Evolutionary conservation across 2,329 filamentous ascomycete genomes (phyloP), one percentile per base, ranked within the genome.

Genomic region (Botrytis hyacinthi): DNA sequence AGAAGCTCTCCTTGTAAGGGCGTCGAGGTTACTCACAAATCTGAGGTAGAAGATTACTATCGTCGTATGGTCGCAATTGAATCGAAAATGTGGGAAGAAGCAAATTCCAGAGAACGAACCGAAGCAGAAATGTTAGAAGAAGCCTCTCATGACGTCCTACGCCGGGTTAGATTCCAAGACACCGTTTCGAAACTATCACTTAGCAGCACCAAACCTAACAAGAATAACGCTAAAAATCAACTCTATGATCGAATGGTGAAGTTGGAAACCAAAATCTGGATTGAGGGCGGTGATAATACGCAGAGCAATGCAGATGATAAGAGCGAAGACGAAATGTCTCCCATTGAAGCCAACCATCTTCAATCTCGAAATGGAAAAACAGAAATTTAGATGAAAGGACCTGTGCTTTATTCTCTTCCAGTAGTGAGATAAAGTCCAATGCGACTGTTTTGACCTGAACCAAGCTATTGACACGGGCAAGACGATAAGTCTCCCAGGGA

Each of bases 301-400:
- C 16, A 44, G 42, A 10, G 29, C 1, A 8, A 35, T 18, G 8
- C 54, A 5, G 18, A 35, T 59, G 6, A 32, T 18, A 10, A 10
- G 29, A 32, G 7, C 35, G 16, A 32, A 5, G 18, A 5, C 16
- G 16, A 35, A 18, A 54, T 18, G n/a, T 32, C n/a, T 9, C 3
- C 54, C 18, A 22, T 10, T 20, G 7, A 9, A 32, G 7, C 18
- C n/a, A 22, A 10, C 1, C 29, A 59, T 59, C 18, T 9, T 2
- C 54, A 35, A 32, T 22, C 4, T 2, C 8, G 8, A 35, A 35
- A 35, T 35, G 7, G 16, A 12, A 18, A 12, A 8, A 10, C 7
- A 0, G 1, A 10, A 59, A 3, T 22, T 4, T 32, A 20, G 29
- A 2, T 10, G 18, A 4, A 7, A 1, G 8, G 0, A 29, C 18